Percentiles rank a stretch among this genome's conserved stretches.
Conservation (phyloP, 148 eudicot genomes). For the Pouteria glomerata region DNA sequence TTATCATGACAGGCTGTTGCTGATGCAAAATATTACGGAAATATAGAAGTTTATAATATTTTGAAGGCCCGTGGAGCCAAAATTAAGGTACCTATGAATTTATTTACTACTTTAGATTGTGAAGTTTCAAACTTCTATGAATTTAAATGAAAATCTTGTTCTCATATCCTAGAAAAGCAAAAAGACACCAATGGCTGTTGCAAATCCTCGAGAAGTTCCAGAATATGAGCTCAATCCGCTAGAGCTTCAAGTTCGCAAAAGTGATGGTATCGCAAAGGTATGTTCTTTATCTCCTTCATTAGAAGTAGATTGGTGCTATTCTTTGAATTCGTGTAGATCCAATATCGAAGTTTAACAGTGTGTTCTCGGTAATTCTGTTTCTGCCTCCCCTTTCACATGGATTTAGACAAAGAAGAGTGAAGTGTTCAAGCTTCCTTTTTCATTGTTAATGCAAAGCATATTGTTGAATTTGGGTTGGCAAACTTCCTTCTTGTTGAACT, state of each 20-base stretch:
- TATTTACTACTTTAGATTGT: neutral
- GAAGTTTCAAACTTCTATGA: constrained; percentile 6
- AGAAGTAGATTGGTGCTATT: neutral
- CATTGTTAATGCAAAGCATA: no score
- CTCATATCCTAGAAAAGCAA: constrained; percentile 61
- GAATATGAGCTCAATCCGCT: constrained; percentile 98
- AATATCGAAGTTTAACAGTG: no score
- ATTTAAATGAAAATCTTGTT: constrained; percentile 6
- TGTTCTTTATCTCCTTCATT: constrained; percentile 20
- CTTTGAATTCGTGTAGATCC: no score
- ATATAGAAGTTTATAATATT: constrained; percentile 69
- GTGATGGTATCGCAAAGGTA: constrained; percentile 95
- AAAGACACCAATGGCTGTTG: constrained; percentile 93
- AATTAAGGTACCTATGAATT: constrained; percentile 53
- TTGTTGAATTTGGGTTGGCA: no score
- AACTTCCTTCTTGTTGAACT: neutral
- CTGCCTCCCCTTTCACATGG: no score
- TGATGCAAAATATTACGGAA: constrained; percentile 95
- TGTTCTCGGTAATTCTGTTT: no score
- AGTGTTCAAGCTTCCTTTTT: no score
- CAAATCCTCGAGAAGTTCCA: constrained; percentile 94
- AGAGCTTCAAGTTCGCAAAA: constrained; percentile 91
- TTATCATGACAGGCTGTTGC: constrained; percentile 76
- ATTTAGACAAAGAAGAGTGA: no score
- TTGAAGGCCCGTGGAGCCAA: constrained; percentile 96